A percentile compares a stretch with the other conserved stretches of the same genome.
phyloP scores from a whole-genome alignment of 768 basidiomycete species.

The Mycena galericulata region DNA sequence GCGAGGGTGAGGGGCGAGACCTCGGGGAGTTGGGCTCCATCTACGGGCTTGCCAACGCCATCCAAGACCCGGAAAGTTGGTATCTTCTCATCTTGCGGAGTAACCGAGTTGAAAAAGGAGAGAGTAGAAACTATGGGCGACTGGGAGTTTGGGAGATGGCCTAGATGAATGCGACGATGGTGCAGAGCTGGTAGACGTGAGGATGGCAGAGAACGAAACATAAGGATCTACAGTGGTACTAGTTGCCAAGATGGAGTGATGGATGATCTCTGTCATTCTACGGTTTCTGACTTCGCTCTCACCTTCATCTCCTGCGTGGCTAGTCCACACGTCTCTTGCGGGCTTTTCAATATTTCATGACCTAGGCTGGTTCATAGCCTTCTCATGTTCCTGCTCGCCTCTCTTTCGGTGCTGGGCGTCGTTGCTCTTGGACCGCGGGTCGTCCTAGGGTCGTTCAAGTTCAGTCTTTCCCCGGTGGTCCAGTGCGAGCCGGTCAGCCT shows the following conservation, averaged over 20 bases:
- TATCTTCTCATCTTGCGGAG: slow-evolving; percentile 69
- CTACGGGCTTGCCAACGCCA: slow-evolving; percentile 77
- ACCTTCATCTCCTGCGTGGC: slow-evolving; percentile 46
- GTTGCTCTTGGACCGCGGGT: slow-evolving; percentile 55
- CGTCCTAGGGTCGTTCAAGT: slow-evolving; percentile 50
- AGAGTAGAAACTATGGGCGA: slow-evolving; percentile 79
- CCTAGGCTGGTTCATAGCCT: slow-evolving; percentile 36
- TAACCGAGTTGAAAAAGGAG: slow-evolving; percentile 85
- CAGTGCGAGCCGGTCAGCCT: slow-evolving; percentile 67
- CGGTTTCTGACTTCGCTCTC: slow-evolving; percentile 36
- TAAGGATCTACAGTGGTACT: not conserved
- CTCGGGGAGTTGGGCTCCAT: slow-evolving; percentile 82
- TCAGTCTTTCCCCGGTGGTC: slow-evolving; percentile 56
- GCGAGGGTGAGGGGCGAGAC: slow-evolving; percentile 51
- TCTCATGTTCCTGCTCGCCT: slow-evolving; percentile 42
- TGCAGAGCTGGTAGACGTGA: slow-evolving; percentile 14
- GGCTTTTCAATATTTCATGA: slow-evolving; percentile 40
- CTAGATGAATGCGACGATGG: slow-evolving; percentile 31
- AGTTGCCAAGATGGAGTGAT: not conserved
- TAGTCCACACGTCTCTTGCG: slow-evolving; percentile 48
- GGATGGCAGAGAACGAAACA: slow-evolving; percentile 10
- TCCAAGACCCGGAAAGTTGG: slow-evolving; percentile 91
- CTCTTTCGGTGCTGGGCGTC: slow-evolving; percentile 45
- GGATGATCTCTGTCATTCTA: not conserved
- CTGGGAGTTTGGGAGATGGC: slow-evolving; percentile 54